A percentile compares a stretch with the other conserved stretches of the same genome.
Conservation (phyloP, 1,139 yeast genomes). For the Debaryomyces fabryi region DNA sequence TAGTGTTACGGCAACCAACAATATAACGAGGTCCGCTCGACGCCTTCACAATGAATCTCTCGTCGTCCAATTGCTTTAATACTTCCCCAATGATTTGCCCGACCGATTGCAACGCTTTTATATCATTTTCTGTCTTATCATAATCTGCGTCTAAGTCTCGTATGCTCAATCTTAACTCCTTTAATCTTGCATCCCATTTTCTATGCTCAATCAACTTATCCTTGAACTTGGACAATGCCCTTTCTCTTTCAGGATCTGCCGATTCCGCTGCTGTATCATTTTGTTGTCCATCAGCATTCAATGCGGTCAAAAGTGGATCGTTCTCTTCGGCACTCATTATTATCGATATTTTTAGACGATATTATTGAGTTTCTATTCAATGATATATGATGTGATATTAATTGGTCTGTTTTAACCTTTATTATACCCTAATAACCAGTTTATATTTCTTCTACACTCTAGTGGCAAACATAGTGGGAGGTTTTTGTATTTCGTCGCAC, state of each 20-base stretch:
- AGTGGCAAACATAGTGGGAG: constrained; percentile 10
- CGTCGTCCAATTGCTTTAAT: constrained; percentile 92
- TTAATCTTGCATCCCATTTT: constrained; percentile 91
- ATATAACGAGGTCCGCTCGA: constrained; percentile 97
- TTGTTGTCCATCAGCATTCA: constrained; percentile 45
- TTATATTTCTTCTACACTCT: not conserved
- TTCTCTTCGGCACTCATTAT: constrained; percentile 61
- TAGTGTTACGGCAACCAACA: constrained; percentile 95
- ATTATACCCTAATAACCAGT: not conserved
- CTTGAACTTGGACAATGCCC: constrained; percentile 79
- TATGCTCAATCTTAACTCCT: constrained; percentile 80
- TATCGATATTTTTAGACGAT: not conserved
- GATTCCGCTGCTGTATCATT: constrained; percentile 28
- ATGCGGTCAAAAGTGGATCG: constrained; percentile 76
- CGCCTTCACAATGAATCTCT: constrained; percentile 94
- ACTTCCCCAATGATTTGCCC: constrained; percentile 99
- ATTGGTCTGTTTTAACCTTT: not conserved
- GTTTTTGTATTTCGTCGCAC: constrained; percentile 6
- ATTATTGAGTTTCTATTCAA: not conserved
- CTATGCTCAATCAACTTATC: constrained; percentile 90
- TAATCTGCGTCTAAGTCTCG: constrained; percentile 82
- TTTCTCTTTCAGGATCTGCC: constrained; percentile 74
- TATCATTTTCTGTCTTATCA: constrained; percentile 94
- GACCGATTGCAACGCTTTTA: constrained; percentile 94
- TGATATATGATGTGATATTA: not conserved